Evolutionary conservation across 208 protist species (phyloP).

Genomic region (Porcisia deanei): DNA sequence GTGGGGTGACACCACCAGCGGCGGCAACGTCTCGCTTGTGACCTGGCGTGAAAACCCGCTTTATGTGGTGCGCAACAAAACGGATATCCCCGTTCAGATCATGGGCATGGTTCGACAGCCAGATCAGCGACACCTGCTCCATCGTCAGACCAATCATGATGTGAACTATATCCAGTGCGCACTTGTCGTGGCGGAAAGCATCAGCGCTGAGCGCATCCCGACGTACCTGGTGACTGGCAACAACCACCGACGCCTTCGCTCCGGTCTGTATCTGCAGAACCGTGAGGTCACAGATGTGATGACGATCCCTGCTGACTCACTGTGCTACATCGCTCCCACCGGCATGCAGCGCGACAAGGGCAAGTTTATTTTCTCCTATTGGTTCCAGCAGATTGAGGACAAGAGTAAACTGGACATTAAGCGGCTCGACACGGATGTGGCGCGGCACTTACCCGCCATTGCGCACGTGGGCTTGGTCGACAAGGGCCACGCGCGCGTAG

Average conservation of each 20-base stretch:
- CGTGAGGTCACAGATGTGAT: constrained; percentile 72
- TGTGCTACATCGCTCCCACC: constrained; percentile 80
- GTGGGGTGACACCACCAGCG: constrained; percentile 64
- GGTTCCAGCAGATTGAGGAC: constrained; percentile 50
- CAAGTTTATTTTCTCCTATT: constrained; percentile 88
- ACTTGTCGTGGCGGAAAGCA: constrained; percentile 50
- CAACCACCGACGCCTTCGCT: constrained; percentile 75
- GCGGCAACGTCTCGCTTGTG: constrained; percentile 60
- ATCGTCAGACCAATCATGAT: constrained; percentile 60
- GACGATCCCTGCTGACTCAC: constrained; percentile 61
- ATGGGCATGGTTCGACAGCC: constrained; percentile 77
- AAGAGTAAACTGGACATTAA: constrained; percentile 39
- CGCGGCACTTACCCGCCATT: constrained; percentile 65
- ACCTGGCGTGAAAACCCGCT: constrained; percentile 79
- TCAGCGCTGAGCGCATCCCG: constrained; percentile 42
- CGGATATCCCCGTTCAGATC: constrained; percentile 59
- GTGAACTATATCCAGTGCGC: constrained; percentile 78
- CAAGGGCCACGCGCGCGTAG: constrained; percentile 62
- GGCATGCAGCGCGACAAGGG: constrained; percentile 66
- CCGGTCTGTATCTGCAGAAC: constrained; percentile 58
- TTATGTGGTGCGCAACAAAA: constrained; percentile 51
- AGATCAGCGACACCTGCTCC: constrained; percentile 75
- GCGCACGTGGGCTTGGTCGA: constrained; percentile 59
- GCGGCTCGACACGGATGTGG: constrained; percentile 55
- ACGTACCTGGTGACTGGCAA: constrained; percentile 82